phyloP scores from a whole-genome alignment of 371 early-diverging fungal species.

The Mucor circinelloides region DNA sequence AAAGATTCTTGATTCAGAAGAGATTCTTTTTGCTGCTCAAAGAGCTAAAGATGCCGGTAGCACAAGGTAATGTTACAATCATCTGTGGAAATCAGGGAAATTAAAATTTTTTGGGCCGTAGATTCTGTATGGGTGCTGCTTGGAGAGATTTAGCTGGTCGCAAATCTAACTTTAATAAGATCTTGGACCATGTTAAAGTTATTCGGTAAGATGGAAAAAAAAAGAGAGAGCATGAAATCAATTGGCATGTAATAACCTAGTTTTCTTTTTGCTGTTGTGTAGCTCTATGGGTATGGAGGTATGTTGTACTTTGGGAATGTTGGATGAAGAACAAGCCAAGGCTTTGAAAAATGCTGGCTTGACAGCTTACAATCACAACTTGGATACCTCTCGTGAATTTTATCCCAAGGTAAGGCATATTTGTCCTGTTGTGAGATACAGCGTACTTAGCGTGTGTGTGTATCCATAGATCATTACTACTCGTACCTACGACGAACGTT shows the following conservation, averaged over 20 bases:
- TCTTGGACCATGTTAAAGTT: slow-evolving; percentile 75
- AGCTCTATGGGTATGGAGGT: slow-evolving; percentile 92
- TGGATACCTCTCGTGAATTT: slow-evolving; percentile 84
- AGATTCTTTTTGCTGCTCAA: slow-evolving; percentile 75
- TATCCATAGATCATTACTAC: slow-evolving; percentile 76
- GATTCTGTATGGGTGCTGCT: slow-evolving; percentile 87
- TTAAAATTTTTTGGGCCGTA: slow-evolving; percentile 18
- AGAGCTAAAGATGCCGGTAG: slow-evolving; percentile 84
- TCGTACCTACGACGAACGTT: slow-evolving; percentile 81
- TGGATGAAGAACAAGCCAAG: slow-evolving; percentile 76
- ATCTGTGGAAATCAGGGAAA: slow-evolving; percentile 5
- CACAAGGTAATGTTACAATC: slow-evolving; percentile 47
- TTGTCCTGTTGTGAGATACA: not conserved
- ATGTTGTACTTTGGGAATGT: slow-evolving; percentile 89
- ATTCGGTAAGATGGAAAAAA: slow-evolving; percentile 62
- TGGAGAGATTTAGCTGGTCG: slow-evolving; percentile 86
- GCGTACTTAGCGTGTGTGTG: too few relatives aligned
- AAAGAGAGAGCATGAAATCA: not conserved
- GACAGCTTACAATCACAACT: slow-evolving; percentile 91
- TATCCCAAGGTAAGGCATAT: slow-evolving; percentile 66
- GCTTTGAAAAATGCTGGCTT: slow-evolving; percentile 83
- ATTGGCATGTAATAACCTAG: too few relatives aligned
- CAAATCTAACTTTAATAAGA: slow-evolving; percentile 84
- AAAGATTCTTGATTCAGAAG: slow-evolving; percentile 75
- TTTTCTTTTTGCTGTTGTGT: not conserved